Conservation (phyloP, 345 rosid species). For the Tarenaya hassleriana region DNA sequence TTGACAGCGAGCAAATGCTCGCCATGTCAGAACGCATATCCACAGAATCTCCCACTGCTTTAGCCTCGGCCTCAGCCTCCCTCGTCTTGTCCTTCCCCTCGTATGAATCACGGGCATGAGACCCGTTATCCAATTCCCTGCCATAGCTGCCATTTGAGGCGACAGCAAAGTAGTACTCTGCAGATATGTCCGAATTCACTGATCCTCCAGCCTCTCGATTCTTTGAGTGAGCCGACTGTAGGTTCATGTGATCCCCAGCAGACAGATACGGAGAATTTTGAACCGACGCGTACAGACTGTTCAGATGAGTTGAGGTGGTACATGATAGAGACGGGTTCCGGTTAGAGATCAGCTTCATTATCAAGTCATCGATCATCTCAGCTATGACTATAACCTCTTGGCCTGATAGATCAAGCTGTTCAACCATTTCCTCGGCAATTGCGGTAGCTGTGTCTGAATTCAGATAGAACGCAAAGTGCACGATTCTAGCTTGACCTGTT, state of each 20-base stretch:
- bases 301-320: no score
- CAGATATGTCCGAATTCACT: slow-evolving; percentile 47
- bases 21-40: slow-evolving; percentile 38
- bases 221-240: no score
- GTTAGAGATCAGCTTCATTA: slow-evolving; percentile 41
- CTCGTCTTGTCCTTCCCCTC: slow-evolving; percentile 15
- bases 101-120: slow-evolving; percentile 9
- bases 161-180: slow-evolving; percentile 39
- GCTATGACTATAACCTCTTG: slow-evolving; percentile 57
- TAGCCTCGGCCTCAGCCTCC: no score
- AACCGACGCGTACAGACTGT: slow-evolving; percentile 20
- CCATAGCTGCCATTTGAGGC: no score
- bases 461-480: slow-evolving; percentile 64
- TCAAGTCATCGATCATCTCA: slow-evolving; percentile 64
- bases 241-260: slow-evolving; percentile 16
- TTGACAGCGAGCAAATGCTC: slow-evolving; percentile 25
- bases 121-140: slow-evolving; percentile 13
- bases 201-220: no score
- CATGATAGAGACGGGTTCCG: slow-evolving; percentile 34
- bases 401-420: slow-evolving; percentile 56
- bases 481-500: slow-evolving; percentile 44
- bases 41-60: slow-evolving; percentile 25
- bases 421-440: slow-evolving; percentile 83
- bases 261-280: slow-evolving; percentile 16
- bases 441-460: slow-evolving; percentile 67